phyloP scores from a whole-genome alignment of 768 basidiomycete genomes.

The Leucosporidium yakuticum region DNA sequence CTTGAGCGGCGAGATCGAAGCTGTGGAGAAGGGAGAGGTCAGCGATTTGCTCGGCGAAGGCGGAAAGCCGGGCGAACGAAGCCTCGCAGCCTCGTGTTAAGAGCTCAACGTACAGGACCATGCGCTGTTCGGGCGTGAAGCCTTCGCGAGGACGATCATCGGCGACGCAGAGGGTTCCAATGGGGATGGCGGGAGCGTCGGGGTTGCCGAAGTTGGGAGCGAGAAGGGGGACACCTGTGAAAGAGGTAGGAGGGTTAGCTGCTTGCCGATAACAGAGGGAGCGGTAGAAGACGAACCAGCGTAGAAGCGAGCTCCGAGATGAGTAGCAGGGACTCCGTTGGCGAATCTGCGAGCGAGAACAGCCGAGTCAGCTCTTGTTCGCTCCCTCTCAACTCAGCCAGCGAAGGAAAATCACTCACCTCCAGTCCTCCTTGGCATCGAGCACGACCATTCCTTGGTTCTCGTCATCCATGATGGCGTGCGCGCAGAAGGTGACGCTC shows the following conservation, averaged over 20 bases:
- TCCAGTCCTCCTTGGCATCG: conserved; percentile 34
- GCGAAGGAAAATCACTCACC: not conserved
- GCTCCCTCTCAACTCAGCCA: too few relatives aligned
- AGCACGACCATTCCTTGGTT: conserved; percentile 30
- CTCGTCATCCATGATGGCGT: conserved; percentile 34
- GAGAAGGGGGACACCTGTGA: conserved; percentile 22
- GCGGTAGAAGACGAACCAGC: conserved; percentile 15
- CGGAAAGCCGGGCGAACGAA: too few relatives aligned
- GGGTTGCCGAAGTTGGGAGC: conserved; percentile 23
- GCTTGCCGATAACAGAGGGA: not conserved
- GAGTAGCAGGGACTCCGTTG: conserved; percentile 1
- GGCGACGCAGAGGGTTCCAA: conserved; percentile 38
- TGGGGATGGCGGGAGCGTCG: conserved; percentile 23
- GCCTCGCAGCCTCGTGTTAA: too few relatives aligned
- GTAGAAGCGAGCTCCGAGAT: conserved; percentile 35
- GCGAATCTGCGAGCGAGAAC: conserved; percentile 6
- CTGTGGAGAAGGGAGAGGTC: not conserved
- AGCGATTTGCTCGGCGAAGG: not conserved
- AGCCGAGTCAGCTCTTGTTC: not conserved
- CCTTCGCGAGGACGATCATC: conserved; percentile 32
- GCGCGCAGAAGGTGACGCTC: conserved; percentile 35
- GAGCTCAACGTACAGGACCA: conserved; percentile 21
- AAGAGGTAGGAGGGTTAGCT: not conserved
- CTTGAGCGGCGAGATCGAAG: conserved; percentile 29
- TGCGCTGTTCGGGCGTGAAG: conserved; percentile 33